Base-by-base conservation (phyloP, 768 basidiomycete species). In the Trichaptum fuscoviolaceum region DNA sequence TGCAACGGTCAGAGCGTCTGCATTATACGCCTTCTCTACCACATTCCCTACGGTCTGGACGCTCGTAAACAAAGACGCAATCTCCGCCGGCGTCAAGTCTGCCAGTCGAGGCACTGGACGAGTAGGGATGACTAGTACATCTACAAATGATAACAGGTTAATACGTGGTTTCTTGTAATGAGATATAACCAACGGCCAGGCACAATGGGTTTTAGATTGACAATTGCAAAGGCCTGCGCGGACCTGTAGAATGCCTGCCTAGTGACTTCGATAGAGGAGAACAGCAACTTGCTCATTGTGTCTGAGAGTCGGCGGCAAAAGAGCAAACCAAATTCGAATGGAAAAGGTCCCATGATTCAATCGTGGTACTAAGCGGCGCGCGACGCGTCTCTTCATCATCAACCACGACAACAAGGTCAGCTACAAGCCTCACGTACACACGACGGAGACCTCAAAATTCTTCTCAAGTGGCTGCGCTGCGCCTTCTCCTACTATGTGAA, bases 201-300 rank as follows among this genome's bases (percentile, higher is more conserved):
- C 9, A 96, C 87, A 70, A 97, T 88, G 0, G 96, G 96, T 71
- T 95, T 97, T 68, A 97, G 85, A 75, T 99, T 99, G 60, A 98
- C 96, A 68, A 97, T 90, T 1, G 92, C 96, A 75, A 85, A 91
- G 0, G 91, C 86, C 15, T 91, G 81, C 1, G 85, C 70, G 3
- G 86, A 83, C 26, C 86, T 83, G 72, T 90, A 89, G 76, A 96
- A 93, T 0, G 81, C 85, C 73, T 93, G 92, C 57, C 83, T 82
- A 6, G 90, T 86, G 10, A 93, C 91, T 69, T 93, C 91, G 64
- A 93, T 86, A 0, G 89, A 87, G 9, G 91, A 91, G 78, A 93
- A 93, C 63, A 93, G 15, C 59, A 61, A 24, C 59, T 61, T 61
- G 59, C 59, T 61, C 59, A 61, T 61, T 34, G 59, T 12, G 30